Base-by-base conservation (phyloP, 2,329 filamentous ascomycete species). In the Aspergillus ibericus region DNA sequence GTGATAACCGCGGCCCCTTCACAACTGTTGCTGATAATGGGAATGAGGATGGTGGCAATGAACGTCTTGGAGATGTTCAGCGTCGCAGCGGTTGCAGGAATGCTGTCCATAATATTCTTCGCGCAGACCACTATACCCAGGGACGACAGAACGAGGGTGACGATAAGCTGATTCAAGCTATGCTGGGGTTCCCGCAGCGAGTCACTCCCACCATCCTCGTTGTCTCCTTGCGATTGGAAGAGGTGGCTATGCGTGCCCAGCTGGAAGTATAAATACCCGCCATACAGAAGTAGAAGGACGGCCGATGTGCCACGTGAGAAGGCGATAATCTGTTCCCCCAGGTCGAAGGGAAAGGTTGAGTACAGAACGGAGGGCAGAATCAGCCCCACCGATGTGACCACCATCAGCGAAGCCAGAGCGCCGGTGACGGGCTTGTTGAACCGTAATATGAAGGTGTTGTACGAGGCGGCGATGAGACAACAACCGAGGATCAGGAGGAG, bases 401-500 rank as follows among this genome's bases (percentile, higher is more conserved):
- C 84, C 86, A 90, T 88, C 47, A 90, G 75, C 6, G 87, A 88
- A 7, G 74, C 76, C 66, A 77, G 71, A 20, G 74, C 75, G n/a
- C 69, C 72, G 15, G 74, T 73, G 13, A 74, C 66, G 9, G 72
- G 72, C 20, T 59, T 63, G 53, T 76, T 75, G 66, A 77, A 76
- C 15, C 68, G 77, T 69, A 91, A 88, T 72, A 91, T 85, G 47
- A 82, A 82, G 75, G 88, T 84, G 66, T 80, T 80, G 64, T 90
- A 78, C 34, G 88, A 88, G 55, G 88, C 88, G 53, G 88, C 83
- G 64, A 90, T 77, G 75, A 90, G 89, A 74, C 87, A 89, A 81
- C 88, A 88, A 68, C 87, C 87, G 72, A 90, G 83, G 51, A 90
- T 51, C 60, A 96, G 85, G 6, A 96, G 83, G 62, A 96, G 85